Base-by-base conservation (phyloP, 306 rosid species). In the Coriaria nepalensis region DNA sequence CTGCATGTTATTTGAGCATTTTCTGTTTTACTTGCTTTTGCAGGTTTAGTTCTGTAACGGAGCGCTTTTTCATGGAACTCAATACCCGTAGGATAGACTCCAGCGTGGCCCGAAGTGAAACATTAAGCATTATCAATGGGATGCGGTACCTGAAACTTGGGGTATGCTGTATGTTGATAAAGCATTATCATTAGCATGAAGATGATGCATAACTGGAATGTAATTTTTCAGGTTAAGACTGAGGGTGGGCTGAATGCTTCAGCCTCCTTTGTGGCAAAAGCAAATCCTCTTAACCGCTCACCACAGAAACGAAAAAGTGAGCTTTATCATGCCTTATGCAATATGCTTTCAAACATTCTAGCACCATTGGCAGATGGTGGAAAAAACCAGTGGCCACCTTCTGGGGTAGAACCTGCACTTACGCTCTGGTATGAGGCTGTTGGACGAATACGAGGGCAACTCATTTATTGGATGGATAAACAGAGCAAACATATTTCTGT, bases 211-310 rank as follows among this genome's bases (percentile, higher is more conserved):
- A 59, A 58, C 54, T n/a, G 47, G 61, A 51, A 50, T 49, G 62
- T 63, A 50, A 54, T 55, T 79, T 58, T 55, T 47, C 82, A 92
- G 98, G 96, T 92, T 50, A 92, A 86, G 73, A 82, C 94, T 3
- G 98, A 86, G 77, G 98, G 96, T 65, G 98, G 96, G 66, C 61
- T 92, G 55, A 85, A 92, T 79, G 98, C 98, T 40, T 92, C 98
- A 29, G 98, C 98, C 33, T 92, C 96, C 59, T 92, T 92, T 75
- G 93, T 92, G 71, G 98, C 98, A 52, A 92, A 92, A 86, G 98
- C 98, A 55, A 86, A 86, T 59, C 98, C 98, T 62, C 77, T 92
- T 60, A 92, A 77, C 67, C 96, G 98, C 37, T 71, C 81, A 57
- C 87, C 98, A 36, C 93, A 82, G 60, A 92, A 85, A 76, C 94